Evolutionary conservation across 2,329 filamentous ascomycete species (phyloP).

Genomic region (Sporothrix phasma): DNA sequence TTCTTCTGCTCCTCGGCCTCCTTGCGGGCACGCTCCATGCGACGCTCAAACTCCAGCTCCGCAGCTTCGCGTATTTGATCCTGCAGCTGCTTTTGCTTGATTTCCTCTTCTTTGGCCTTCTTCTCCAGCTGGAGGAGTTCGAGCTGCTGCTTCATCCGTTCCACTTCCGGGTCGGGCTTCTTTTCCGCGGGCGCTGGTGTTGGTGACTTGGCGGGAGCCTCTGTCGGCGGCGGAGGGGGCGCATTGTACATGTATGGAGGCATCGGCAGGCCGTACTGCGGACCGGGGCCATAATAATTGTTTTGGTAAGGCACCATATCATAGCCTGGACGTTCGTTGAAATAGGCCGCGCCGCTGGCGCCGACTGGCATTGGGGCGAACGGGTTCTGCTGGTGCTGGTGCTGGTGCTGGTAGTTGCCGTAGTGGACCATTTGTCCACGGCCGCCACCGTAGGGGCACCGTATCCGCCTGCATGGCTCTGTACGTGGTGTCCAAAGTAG

Average conservation of each 20-base stretch:
- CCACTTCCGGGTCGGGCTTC: constrained; percentile 44
- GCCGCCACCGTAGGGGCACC: constrained; percentile 28
- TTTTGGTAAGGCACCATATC: constrained; percentile 43
- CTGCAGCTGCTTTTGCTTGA: constrained; percentile 17
- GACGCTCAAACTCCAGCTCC: constrained; percentile 18
- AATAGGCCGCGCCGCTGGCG: constrained; percentile 32
- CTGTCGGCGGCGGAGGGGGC: constrained; percentile 35
- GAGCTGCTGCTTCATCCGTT: constrained; percentile 52
- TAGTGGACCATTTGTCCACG: constrained; percentile 39
- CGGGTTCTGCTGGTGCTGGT: too few species aligned
- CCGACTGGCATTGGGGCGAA: constrained; percentile 34
- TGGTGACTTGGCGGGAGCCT: constrained; percentile 28
- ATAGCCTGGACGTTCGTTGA: constrained; percentile 33
- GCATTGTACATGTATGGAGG: constrained; percentile 32
- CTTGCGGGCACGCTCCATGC: constrained; percentile 25
- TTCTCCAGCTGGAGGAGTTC: constrained; percentile 38
- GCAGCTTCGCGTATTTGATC: constrained; percentile 29
- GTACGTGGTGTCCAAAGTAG: constrained; percentile 32
- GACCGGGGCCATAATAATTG: constrained; percentile 26
- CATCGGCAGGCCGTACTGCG: constrained; percentile 26
- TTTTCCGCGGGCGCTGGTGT: constrained; percentile 32
- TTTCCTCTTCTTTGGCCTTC: constrained; percentile 36
- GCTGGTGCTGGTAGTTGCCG: constrained; percentile 24
- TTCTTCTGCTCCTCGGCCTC: constrained; percentile 37
- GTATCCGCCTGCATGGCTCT: constrained; percentile 36